Conservation (phyloP, 352 stramenopile species). For the Phytopythium mirpurense region DNA sequence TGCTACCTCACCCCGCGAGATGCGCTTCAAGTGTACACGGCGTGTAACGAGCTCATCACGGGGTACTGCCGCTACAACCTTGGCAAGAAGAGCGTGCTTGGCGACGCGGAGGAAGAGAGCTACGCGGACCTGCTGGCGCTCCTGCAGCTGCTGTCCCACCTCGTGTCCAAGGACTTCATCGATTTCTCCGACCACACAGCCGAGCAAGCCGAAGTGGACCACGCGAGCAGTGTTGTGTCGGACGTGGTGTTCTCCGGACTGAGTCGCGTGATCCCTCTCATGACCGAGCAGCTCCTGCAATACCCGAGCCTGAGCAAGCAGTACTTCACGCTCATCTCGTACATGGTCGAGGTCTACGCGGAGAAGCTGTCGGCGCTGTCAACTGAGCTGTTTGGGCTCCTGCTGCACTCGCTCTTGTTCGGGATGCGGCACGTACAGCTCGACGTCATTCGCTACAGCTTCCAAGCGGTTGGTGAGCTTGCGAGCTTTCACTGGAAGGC, state of each 20-base stretch:
- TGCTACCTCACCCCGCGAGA: conserved; percentile 66
- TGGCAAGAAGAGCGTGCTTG: conserved; percentile 56
- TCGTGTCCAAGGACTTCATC: conserved; percentile 83
- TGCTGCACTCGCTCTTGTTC: conserved; percentile 69
- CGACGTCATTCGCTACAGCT: conserved; percentile 77
- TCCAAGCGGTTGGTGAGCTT: conserved; percentile 76
- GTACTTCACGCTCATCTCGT: conserved; percentile 87
- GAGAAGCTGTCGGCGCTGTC: conserved; percentile 66
- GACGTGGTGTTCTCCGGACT: conserved; percentile 88
- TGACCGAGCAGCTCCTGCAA: conserved; percentile 85
- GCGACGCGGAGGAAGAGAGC: conserved; percentile 69
- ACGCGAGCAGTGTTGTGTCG: conserved; percentile 61
- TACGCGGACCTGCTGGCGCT: conserved; percentile 70
- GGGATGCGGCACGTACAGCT: conserved; percentile 69
- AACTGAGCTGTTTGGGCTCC: conserved; percentile 63
- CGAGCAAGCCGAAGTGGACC: conserved; percentile 46
- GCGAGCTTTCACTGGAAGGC: conserved; percentile 68
- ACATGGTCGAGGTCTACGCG: conserved; percentile 84
- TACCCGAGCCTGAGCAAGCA: conserved; percentile 84
- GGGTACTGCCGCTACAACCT: conserved; percentile 67
- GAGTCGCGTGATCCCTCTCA: conserved; percentile 84
- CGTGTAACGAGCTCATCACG: conserved; percentile 66
- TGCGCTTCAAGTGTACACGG: conserved; percentile 64
- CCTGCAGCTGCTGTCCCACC: conserved; percentile 72
- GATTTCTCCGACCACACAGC: conserved; percentile 77